Evolutionary conservation across 805 yeast genomes (phyloP).

Genomic region (Yueomyces sp.): DNA sequence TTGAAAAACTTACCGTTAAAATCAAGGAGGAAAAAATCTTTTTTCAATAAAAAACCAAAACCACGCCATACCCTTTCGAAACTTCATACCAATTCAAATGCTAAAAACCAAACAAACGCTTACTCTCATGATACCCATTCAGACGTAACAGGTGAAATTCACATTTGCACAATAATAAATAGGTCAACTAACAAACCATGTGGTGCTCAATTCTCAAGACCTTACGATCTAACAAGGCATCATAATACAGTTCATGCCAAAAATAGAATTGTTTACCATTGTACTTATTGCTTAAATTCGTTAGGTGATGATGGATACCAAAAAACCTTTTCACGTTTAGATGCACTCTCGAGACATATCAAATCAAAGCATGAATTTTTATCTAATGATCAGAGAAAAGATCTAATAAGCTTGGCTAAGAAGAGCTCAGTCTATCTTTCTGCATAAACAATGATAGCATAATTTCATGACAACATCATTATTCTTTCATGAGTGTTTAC

Average conservation of each 20-base stretch:
- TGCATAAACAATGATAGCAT: not conserved
- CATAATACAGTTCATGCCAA: conserved; percentile 93
- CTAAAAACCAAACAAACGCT: too few relatives aligned
- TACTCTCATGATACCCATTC: too few relatives aligned
- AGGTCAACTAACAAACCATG: conserved; percentile 20
- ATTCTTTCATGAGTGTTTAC: too few relatives aligned
- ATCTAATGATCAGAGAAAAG: conserved; percentile 44
- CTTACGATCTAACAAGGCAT: conserved; percentile 88
- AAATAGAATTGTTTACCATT: conserved; percentile 71
- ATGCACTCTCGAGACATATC: conserved; percentile 87
- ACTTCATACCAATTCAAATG: too few relatives aligned
- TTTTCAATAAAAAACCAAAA: too few relatives aligned
- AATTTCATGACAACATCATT: not conserved
- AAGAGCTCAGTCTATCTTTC: conserved; percentile 51
- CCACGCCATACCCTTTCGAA: too few relatives aligned
- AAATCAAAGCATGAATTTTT: conserved; percentile 68
- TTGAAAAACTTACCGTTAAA: too few relatives aligned
- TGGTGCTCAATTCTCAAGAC: conserved; percentile 59
- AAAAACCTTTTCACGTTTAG: conserved; percentile 85
- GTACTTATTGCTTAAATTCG: conserved; percentile 59
- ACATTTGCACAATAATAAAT: conserved; percentile 11
- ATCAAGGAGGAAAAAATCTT: too few relatives aligned
- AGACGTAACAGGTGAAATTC: not conserved
- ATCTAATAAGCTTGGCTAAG: conserved; percentile 62
- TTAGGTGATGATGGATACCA: conserved; percentile 32